Conservation (phyloP, 306 rosid species). For the Corylus americana region DNA sequence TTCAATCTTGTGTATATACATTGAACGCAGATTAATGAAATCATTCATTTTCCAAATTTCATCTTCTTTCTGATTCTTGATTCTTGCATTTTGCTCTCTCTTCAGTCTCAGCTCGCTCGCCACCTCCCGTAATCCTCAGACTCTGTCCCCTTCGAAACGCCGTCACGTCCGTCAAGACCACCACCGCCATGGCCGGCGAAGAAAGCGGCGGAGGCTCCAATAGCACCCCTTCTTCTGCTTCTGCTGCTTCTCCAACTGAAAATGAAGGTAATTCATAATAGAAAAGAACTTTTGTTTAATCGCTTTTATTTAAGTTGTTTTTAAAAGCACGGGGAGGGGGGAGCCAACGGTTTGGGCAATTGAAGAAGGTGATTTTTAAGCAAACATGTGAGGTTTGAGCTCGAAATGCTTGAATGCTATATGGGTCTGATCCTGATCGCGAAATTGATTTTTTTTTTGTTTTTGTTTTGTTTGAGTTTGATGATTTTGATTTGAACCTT, state of each 20-base stretch:
- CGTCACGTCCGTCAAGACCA: conserved; percentile 18
- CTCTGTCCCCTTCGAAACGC: conserved; percentile 25
- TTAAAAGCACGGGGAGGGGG: background rate
- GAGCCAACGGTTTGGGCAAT: background rate
- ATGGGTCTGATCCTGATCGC: background rate
- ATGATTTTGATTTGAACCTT: background rate
- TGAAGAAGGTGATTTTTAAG: background rate
- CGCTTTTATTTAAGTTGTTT: background rate
- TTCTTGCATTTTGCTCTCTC: conserved; percentile 12
- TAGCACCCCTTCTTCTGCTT: conserved; percentile 45
- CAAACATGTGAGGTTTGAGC: background rate
- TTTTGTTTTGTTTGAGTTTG: background rate
- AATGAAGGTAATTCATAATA: conserved; percentile 56
- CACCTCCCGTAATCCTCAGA: conserved; percentile 31
- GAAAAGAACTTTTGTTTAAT: background rate
- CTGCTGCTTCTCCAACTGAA: conserved; percentile 34
- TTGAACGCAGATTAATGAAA: no score
- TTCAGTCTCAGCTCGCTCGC: conserved; percentile 26
- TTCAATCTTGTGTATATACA: no score
- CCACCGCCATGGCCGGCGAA: conserved; percentile 34
- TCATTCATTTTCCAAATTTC: no score
- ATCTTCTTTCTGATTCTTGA: no score
- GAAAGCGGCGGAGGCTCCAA: conserved; percentile 46
- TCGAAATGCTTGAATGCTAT: background rate
- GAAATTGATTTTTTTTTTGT: background rate